Base-by-base conservation (phyloP, 2,329 filamentous ascomycete genomes). In the Sodiomyces alkalinus region DNA sequence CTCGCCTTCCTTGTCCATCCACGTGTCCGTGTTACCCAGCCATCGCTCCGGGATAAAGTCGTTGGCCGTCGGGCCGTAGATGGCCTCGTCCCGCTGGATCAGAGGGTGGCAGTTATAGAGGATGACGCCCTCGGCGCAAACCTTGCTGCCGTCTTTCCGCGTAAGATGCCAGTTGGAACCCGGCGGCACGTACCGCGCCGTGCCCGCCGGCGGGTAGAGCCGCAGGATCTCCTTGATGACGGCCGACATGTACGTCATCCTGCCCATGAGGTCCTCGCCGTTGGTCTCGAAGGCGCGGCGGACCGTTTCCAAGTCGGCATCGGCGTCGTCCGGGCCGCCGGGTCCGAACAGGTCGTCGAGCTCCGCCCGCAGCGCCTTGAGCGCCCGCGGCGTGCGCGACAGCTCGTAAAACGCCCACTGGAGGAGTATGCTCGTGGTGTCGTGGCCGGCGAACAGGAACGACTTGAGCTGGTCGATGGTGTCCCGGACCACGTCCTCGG, bases 361-460 rank as follows among this genome's bases (percentile, higher is more conserved):
- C 35, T 60, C 56, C 18, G 33, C 39, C 3, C 45, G 42, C 2
- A 60, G 34, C 0, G 43, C 39, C 12, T 33, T 27, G 11, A 47
- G 39, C 1, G 39, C 46, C 2, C 33, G 32, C 0, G 55, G 51
- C 0, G 44, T 43, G 4, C 43, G 43, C 4, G 46, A 45, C 0
- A 58, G 43, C 30, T 55, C 44, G 34, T 57, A 55, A 14, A 52
- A 44, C 1, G 42, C 36, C 49, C 51, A 58, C 7, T 49, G 41
- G 2, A 58, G 37, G 2, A 49, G 39, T 33, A 47, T 51, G 19
- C 46, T 48, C 2, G 54, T 55, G 3, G 55, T 56, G 34, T 58
- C 54, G 24, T 58, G 55, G 3, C 55, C 53, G 3, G 52, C 54
- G 21, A 60, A 53, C 9, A 56, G 38, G 34, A 59, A 58, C 0